Percentiles rank a stretch among this genome's conserved stretches.
These are phyloP conservation scores for Mortierella sp. DNA, from an alignment of 371 early-diverging fungal genomes.

Conservation along the genomic window DNA sequence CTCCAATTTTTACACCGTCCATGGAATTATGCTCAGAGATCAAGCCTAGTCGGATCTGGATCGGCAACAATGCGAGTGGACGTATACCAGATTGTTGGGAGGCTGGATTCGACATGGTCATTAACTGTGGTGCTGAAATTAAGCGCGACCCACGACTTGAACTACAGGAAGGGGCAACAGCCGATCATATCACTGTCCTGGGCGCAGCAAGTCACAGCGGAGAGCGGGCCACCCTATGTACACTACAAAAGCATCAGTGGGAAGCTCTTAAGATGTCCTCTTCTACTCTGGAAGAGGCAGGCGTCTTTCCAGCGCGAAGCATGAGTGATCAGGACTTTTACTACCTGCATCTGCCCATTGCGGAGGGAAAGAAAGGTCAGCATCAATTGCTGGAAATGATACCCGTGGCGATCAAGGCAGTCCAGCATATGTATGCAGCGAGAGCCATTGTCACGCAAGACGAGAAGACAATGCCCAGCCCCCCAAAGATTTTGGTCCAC, in stretches of 20 bases:
- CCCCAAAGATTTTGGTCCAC: slow-evolving; percentile 45
- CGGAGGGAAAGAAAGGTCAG: slow-evolving; percentile 81
- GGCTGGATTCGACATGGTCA: slow-evolving; percentile 48
- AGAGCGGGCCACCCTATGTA: slow-evolving; percentile 34
- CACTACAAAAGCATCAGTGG: slow-evolving; percentile 26
- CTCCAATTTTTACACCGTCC: slow-evolving; percentile 29
- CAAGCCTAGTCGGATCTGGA: slow-evolving; percentile 42
- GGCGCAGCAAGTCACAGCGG: slow-evolving; percentile 22
- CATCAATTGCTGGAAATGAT: slow-evolving; percentile 64
- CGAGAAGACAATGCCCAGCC: not conserved
- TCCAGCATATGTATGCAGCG: slow-evolving; percentile 52
- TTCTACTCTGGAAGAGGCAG: not conserved
- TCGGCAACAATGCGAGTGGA: slow-evolving; percentile 48
- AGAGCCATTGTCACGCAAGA: slow-evolving; percentile 21
- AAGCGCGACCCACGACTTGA: slow-evolving; percentile 33
- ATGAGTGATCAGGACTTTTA: slow-evolving; percentile 29
- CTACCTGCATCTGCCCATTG: slow-evolving; percentile 73
- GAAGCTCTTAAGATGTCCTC: not conserved
- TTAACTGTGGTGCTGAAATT: slow-evolving; percentile 52
- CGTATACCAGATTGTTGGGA: slow-evolving; percentile 47
- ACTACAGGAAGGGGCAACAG: not conserved
- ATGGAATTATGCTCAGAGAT: slow-evolving; percentile 52
- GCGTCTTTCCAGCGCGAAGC: slow-evolving; percentile 54
- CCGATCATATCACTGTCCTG: slow-evolving; percentile 2
- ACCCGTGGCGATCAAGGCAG: slow-evolving; percentile 65